phyloP scores from a whole-genome alignment of 1,284 basidiomycete species.

The Ceratobasidium theobromae region DNA sequence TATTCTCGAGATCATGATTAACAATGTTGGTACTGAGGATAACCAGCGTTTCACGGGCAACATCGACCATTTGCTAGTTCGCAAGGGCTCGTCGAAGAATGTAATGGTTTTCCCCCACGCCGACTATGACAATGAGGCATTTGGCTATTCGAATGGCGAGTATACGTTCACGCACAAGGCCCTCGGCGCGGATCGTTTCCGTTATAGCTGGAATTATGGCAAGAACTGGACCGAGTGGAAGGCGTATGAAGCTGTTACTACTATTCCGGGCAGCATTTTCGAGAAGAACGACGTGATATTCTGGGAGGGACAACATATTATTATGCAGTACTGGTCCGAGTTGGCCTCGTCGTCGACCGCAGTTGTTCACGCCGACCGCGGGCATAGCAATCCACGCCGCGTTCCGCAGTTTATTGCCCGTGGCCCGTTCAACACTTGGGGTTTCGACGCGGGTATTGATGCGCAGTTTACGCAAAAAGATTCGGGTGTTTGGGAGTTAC shows the following conservation, averaged over 20 bases:
- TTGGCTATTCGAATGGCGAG: slow-evolving; percentile 59
- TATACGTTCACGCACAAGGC: slow-evolving; percentile 80
- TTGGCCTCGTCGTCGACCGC: slow-evolving; percentile 61
- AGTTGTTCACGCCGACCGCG: slow-evolving; percentile 75
- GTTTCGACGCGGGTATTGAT: slow-evolving; percentile 77
- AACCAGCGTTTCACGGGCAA: slow-evolving; percentile 55
- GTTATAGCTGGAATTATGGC: slow-evolving; percentile 86
- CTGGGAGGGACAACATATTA: slow-evolving; percentile 83
- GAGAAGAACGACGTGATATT: slow-evolving; percentile 54
- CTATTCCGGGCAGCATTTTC: slow-evolving; percentile 62
- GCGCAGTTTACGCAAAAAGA: slow-evolving; percentile 63
- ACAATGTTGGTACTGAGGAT: slow-evolving; percentile 53
- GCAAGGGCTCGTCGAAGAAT: slow-evolving; percentile 74
- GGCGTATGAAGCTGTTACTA: slow-evolving; percentile 71
- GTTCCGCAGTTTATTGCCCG: slow-evolving; percentile 84
- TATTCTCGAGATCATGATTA: slow-evolving; percentile 69
- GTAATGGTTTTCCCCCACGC: slow-evolving; percentile 78
- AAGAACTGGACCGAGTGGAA: slow-evolving; percentile 79
- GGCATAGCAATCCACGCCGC: slow-evolving; percentile 62
- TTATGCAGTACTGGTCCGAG: slow-evolving; percentile 85
- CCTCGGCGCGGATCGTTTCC: slow-evolving; percentile 81
- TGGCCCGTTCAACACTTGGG: slow-evolving; percentile 88
- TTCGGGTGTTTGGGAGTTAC: slow-evolving; percentile 68
- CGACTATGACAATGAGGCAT: slow-evolving; percentile 70
- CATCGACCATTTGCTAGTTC: slow-evolving; percentile 72